Base-by-base conservation (phyloP, 805 yeast genomes). In the Phaffomyces opuntiae region DNA sequence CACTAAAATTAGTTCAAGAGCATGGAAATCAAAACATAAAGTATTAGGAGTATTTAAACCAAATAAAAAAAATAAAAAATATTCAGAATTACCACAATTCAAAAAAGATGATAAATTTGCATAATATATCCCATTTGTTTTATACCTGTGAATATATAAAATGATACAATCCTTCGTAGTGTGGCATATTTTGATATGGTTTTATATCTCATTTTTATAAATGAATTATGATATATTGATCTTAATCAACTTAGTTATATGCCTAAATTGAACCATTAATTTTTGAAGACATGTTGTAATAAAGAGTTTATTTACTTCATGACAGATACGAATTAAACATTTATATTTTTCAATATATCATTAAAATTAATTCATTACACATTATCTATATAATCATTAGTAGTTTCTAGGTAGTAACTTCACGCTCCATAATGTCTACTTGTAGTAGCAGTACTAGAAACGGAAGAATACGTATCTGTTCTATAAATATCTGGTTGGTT, bases 21-120 rank as follows among this genome's bases (percentile, higher is more conserved):
- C 64, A 4, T 56, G 62, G 50, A 64, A 61, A 31, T 56, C 62
- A 33, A 65, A 57, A 45, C 74, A 64, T 46, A 68, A 61, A 49
- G 66, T 67, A 1, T 47, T 72, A 36, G 75, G 75, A 40, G 66
- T 62, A 44, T 60, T 71, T 42, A 62, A 65, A 36, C 64, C 65
- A 37, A 53, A 53, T 49, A 60, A 57, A 39, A 67, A 64, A 36
- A 69, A 67, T 44, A 71, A 62, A 43, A 64, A 55, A 45, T 72
- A 72, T 47, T 57, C 63, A 4, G 74, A 71, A 46, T 53, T 72
- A 41, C 77, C 77, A 29, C 61, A 59, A 39, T 67, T 54, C 47
- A 64, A 61, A 33, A 56, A 57, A 36, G 51, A 51, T 21, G 45
- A 48, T 43, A 47, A 50, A 27, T 14, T 39, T 21, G 47, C 43